Percentiles rank a stretch among this genome's conserved stretches.
These are phyloP conservation scores for Berberis vulgaris DNA, from an alignment of 164 flowering plant genomes.

Conservation along the genomic window DNA sequence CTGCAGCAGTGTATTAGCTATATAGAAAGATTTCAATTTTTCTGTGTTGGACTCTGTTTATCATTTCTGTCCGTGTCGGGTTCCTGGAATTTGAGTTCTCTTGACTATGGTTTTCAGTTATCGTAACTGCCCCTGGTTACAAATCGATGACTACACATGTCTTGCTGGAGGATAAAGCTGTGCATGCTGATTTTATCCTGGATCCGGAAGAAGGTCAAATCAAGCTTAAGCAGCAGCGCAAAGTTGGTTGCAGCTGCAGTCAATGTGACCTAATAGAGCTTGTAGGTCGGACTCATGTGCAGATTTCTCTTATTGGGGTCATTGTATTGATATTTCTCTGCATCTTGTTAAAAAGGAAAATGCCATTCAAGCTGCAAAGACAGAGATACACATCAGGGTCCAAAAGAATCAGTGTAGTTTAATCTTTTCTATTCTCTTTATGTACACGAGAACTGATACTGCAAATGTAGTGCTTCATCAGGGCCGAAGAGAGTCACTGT, in stretches of 20 bases:
- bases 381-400: slow-evolving; percentile 25
- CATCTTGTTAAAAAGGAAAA: slow-evolving; percentile 39
- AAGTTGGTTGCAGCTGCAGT: slow-evolving; percentile 24
- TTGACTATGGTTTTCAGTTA: slow-evolving; percentile 33
- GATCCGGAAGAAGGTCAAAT: slow-evolving; percentile 27
- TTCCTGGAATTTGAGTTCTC: not conserved
- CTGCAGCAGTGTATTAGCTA: too few relatives aligned
- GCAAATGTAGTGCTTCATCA: too few relatives aligned
- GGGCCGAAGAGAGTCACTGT: too few relatives aligned
- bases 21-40: too few relatives aligned
- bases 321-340: slow-evolving; percentile 36
- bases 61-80: too few relatives aligned
- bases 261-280: slow-evolving; percentile 20
- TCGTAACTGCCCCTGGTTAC: slow-evolving; percentile 62
- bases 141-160: slow-evolving; percentile 46
- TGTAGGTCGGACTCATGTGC: slow-evolving; percentile 23
- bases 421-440: not conserved
- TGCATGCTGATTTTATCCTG: slow-evolving; percentile 62
- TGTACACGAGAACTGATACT: too few relatives aligned
- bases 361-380: slow-evolving; percentile 21
- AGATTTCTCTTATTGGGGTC: slow-evolving; percentile 27
- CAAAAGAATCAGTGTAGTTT: slow-evolving; percentile 26
- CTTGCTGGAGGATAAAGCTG: slow-evolving; percentile 44
- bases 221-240: slow-evolving; percentile 6
- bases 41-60: too few relatives aligned